Percentiles rank a stretch among this genome's conserved stretches.
phyloP scores from a whole-genome alignment of 1,284 basidiomycete species.

The Trichosporon asahii region DNA sequence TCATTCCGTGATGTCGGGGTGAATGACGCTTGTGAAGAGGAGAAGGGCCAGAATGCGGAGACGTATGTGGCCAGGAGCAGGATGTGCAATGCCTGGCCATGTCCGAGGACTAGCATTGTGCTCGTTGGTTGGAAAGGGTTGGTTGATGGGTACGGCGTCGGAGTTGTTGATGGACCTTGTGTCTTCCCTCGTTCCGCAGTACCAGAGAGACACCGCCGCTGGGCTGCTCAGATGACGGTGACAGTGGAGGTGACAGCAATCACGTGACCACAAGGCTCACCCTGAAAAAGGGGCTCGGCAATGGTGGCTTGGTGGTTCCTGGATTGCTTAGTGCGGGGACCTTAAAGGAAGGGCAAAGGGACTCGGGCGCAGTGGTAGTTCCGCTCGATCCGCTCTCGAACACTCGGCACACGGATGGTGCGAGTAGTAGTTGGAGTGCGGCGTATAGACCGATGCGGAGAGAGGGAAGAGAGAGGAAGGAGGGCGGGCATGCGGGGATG shows the following conservation, averaged over 20 bases:
- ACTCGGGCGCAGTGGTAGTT: too few species aligned
- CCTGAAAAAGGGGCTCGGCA: not conserved
- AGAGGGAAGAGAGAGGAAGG: too few species aligned
- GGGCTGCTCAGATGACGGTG: too few species aligned
- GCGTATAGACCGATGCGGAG: not conserved
- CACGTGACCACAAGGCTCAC: not conserved
- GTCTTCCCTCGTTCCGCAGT: not conserved
- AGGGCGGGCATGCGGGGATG: not conserved
- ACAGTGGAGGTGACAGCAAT: not conserved
- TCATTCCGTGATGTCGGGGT: not conserved
- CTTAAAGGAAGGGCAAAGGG: too few species aligned
- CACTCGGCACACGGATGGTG: too few species aligned
- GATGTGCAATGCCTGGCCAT: not conserved
- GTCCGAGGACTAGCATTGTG: not conserved
- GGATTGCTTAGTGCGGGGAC: not conserved
- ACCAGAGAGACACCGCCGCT: too few species aligned
- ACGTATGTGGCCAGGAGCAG: not conserved
- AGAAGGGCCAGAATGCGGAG: not conserved
- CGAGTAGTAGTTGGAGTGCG: too few species aligned
- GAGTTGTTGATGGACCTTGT: not conserved
- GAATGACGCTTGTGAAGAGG: not conserved
- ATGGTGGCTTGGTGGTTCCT: not conserved
- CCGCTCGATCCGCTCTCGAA: too few species aligned
- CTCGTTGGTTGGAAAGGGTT: not conserved
- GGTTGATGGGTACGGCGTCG: not conserved